A percentile compares a stretch with the other conserved stretches of the same genome.
These are phyloP conservation scores for Nicotiana otophora DNA, from an alignment of 257 asterid genomes.

Conservation along the genomic window DNA sequence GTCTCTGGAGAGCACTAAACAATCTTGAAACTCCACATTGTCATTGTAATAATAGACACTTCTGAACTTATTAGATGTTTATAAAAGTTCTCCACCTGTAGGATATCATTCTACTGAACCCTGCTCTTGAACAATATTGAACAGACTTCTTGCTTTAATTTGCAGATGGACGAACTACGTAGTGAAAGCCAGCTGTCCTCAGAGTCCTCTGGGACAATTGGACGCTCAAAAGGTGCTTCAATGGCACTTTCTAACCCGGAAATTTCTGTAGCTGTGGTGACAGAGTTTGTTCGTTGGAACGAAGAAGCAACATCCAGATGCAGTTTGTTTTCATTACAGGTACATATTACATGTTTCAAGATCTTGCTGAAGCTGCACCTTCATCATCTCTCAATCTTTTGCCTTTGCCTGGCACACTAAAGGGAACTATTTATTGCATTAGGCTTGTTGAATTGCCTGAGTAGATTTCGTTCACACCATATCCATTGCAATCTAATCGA, in stretches of 20 bases:
- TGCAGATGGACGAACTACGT: constrained; percentile 86
- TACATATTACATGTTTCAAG: constrained; percentile 20
- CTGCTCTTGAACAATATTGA: constrained; percentile 9
- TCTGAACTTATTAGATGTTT: not conserved
- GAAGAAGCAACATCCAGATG: constrained; percentile 94
- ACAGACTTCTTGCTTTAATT: constrained; percentile 13
- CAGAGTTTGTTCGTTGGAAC: constrained; percentile 98
- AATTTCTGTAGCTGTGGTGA: constrained; percentile 87
- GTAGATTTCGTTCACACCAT: not conserved
- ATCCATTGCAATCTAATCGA: not conserved
- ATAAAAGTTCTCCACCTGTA: not conserved
- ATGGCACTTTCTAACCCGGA: constrained; percentile 70
- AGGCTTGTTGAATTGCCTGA: not conserved
- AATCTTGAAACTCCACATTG: not conserved
- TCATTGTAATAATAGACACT: not conserved
- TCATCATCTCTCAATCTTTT: not conserved
- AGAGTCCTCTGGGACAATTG: constrained; percentile 85
- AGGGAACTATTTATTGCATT: not conserved
- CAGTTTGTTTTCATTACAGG: constrained; percentile 80
- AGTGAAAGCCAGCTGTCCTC: constrained; percentile 66
- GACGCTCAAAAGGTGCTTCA: constrained; percentile 96
- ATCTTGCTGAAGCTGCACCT: not conserved
- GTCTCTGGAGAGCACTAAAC: not conserved
- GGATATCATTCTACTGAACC: constrained; percentile 2
- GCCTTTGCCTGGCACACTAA: not conserved